Evolutionary conservation across 257 asterid species (phyloP).

Genomic region (Solanum boliviense): DNA sequence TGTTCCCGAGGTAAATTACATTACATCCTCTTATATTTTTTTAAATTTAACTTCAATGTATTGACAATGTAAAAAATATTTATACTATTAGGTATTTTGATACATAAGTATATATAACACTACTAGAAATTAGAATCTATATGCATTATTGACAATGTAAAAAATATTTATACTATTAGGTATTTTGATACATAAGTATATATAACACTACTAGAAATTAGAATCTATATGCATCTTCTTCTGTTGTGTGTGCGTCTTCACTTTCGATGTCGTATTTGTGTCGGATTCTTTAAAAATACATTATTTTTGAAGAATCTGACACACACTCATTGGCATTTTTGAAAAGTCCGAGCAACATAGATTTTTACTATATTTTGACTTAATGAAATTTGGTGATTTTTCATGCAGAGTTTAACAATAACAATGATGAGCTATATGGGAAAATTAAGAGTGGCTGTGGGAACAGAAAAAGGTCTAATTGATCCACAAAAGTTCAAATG

Average conservation of each 20-base stretch:
- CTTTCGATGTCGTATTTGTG: accelerated
- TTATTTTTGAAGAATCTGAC: no score
- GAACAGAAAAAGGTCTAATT: conserved; percentile 50
- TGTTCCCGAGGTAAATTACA: conserved; percentile 25
- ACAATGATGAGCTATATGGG: conserved; percentile 78
- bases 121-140: not conserved
- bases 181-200: not conserved
- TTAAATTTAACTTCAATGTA: not conserved
- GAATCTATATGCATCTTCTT: not conserved
- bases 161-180: not conserved
- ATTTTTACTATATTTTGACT: conserved; percentile 21
- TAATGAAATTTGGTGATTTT: not conserved
- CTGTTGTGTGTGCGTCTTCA: not conserved
- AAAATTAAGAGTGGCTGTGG: conserved; percentile 49
- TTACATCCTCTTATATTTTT: not conserved
- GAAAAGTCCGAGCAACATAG: not conserved
- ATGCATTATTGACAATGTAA: not conserved
- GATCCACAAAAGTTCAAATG: conserved; percentile 41
- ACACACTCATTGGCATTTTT: accelerated
- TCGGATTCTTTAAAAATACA: no score
- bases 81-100: not conserved
- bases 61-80: not conserved
- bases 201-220: not conserved
- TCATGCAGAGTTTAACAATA: conserved; percentile 50
- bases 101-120: not conserved